Evolutionary conservation across 208 protist genomes (phyloP).

Genomic region (Acanthamoeba sp.): DNA sequence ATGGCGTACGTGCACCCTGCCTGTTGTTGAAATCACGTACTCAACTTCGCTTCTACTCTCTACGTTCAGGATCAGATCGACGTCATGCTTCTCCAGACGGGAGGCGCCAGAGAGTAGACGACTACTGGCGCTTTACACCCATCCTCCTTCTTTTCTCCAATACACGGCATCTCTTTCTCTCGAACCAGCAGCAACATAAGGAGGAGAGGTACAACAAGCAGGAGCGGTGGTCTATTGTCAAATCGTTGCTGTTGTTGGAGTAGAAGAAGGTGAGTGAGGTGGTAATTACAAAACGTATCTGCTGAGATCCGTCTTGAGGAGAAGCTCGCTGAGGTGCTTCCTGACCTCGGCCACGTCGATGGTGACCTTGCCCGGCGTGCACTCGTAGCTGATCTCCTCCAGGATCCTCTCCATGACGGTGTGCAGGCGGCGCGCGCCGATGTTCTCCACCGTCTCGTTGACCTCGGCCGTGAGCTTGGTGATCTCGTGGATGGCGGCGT

Average conservation of each 20-base stretch:
- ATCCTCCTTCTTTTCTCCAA: too few species aligned
- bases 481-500: slow-evolving; percentile 94
- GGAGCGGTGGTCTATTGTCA: too few species aligned
- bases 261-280: not conserved
- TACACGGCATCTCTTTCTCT: too few species aligned
- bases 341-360: slow-evolving; percentile 76
- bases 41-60: not conserved
- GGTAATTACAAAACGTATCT: slow-evolving; percentile 74
- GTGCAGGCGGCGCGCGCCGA: slow-evolving; percentile 97
- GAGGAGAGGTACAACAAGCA: too few species aligned
- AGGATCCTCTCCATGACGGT: slow-evolving; percentile 97
- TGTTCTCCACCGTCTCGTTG: slow-evolving; percentile 97
- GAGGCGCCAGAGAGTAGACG: not conserved
- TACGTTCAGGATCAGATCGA: slow-evolving; percentile 51
- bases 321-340: slow-evolving; percentile 77
- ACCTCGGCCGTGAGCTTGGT: slow-evolving; percentile 93
- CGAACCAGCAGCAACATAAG: too few species aligned
- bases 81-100: slow-evolving; percentile 54
- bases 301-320: slow-evolving; percentile 68
- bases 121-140: too few species aligned
- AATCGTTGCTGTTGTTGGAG: too few species aligned
- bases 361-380: slow-evolving; percentile 75
- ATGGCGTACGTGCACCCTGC: slow-evolving; percentile 53
- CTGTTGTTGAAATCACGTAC: not conserved
- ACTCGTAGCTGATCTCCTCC: slow-evolving; percentile 93